Conservation (phyloP, 768 basidiomycete species). For the Dioszegia crocea region DNA sequence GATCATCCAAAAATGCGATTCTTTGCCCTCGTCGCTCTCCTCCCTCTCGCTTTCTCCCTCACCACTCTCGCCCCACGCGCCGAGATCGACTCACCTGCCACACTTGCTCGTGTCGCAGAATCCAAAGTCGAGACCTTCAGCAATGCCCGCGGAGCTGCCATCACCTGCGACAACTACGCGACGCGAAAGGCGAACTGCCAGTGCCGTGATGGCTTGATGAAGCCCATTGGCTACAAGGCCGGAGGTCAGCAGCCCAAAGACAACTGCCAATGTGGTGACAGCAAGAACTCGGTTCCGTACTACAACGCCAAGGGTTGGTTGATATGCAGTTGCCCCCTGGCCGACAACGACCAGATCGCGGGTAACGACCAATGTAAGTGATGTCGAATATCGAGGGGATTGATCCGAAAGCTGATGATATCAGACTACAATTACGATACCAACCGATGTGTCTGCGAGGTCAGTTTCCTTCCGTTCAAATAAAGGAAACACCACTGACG, state of each 20-base stretch:
- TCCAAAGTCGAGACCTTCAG: background rate
- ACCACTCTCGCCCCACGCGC: background rate
- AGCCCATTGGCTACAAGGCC: conserved; percentile 1
- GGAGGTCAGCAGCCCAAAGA: background rate
- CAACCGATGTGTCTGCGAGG: conserved; percentile 1
- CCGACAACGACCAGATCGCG: background rate
- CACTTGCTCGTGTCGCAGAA: background rate
- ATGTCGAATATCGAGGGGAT: no score
- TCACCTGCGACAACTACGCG: background rate
- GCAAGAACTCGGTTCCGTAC: background rate
- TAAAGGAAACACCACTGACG: background rate
- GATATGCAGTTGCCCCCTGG: background rate
- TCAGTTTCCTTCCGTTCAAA: no score
- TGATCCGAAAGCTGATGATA: background rate
- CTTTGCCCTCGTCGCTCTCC: conserved; percentile 1
- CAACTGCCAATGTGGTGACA: conserved; percentile 1
- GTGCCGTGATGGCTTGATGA: conserved; percentile 8
- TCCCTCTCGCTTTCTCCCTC: conserved; percentile 1
- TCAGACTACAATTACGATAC: conserved; percentile 1
- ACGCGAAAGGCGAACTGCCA: background rate
- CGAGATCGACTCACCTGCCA: background rate
- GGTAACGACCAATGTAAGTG: conserved; percentile 4
- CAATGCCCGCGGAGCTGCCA: background rate
- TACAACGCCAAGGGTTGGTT: background rate
- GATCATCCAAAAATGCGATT: background rate